Evolutionary conservation across 1,284 basidiomycete species (phyloP).

Genomic region (Sporisorium scitamineum): DNA sequence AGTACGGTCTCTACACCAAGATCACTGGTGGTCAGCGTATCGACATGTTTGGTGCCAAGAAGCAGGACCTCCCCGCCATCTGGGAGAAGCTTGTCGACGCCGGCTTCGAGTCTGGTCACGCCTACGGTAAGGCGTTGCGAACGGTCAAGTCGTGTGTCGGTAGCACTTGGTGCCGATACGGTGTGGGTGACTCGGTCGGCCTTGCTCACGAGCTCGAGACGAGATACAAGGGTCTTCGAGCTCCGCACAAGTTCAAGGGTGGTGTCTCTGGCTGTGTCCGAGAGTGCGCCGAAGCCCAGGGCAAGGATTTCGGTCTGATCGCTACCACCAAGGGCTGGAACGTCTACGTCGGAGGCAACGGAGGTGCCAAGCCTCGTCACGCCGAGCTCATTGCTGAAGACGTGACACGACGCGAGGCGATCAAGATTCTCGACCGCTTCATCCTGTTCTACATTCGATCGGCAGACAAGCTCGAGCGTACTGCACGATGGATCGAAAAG

Average conservation of each 20-base stretch:
- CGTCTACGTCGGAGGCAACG: slow-evolving; percentile 82
- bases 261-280: slow-evolving; percentile 77
- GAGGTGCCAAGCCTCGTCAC: slow-evolving; percentile 78
- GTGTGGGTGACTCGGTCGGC: slow-evolving; percentile 81
- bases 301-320: slow-evolving; percentile 82
- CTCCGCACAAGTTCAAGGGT: slow-evolving; percentile 81
- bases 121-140: slow-evolving; percentile 76
- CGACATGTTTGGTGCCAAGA: slow-evolving; percentile 80
- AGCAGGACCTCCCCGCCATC: slow-evolving; percentile 80
- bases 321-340: slow-evolving; percentile 76
- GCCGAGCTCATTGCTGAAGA: slow-evolving; percentile 73
- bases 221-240: slow-evolving; percentile 78
- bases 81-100: slow-evolving; percentile 78
- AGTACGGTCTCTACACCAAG: slow-evolving; percentile 76
- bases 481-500: slow-evolving; percentile 80
- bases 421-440: slow-evolving; percentile 79
- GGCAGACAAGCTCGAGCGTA: slow-evolving; percentile 74
- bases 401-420: slow-evolving; percentile 68
- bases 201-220: slow-evolving; percentile 80
- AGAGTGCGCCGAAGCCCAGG: slow-evolving; percentile 75
- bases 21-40: slow-evolving; percentile 74
- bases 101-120: slow-evolving; percentile 82
- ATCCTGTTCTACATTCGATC: slow-evolving; percentile 79
- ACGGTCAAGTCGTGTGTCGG: slow-evolving; percentile 77
- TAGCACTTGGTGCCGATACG: slow-evolving; percentile 79